phyloP scores from a whole-genome alignment of 208 protist genomes.

The Trypanosoma congolense region DNA sequence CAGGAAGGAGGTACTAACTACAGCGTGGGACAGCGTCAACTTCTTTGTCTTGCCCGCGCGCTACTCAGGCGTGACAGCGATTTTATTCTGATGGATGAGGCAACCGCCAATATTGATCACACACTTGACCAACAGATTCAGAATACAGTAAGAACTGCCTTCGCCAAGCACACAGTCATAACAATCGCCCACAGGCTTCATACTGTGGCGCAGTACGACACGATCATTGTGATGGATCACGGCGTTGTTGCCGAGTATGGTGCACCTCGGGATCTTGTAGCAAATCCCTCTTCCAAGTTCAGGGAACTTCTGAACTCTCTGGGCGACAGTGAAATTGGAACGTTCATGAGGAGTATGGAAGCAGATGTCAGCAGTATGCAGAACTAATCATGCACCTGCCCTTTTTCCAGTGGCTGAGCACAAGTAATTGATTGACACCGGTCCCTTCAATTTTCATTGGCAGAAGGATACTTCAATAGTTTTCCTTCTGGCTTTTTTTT shows the following conservation, averaged over 20 bases:
- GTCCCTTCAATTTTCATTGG: no score
- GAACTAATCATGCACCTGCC: no score
- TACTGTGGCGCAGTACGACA: slow-evolving; percentile 62
- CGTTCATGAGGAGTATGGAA: slow-evolving; percentile 17
- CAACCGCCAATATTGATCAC: slow-evolving; percentile 74
- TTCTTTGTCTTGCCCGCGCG: slow-evolving; percentile 68
- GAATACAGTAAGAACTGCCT: slow-evolving; percentile 46
- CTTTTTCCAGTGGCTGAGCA: no score
- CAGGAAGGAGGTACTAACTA: slow-evolving; percentile 57
- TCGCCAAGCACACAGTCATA: slow-evolving; percentile 69
- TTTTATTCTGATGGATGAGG: slow-evolving; percentile 85
- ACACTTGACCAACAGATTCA: slow-evolving; percentile 55
- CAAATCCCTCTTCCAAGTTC: slow-evolving; percentile 22
- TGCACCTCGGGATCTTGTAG: slow-evolving; percentile 39
- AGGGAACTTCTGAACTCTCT: slow-evolving; percentile 18
- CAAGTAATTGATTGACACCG: no score
- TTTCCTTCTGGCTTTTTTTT: no score
- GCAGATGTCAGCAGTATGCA: no score
- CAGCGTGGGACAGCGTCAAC: slow-evolving; percentile 74
- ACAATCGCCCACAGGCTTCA: slow-evolving; percentile 79
- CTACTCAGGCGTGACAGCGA: slow-evolving; percentile 45
- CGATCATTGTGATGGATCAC: slow-evolving; percentile 64
- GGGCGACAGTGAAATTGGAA: slow-evolving; percentile 11
- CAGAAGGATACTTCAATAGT: no score
- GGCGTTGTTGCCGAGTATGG: slow-evolving; percentile 55